Conservation (phyloP, 1,284 basidiomycete genomes). For the Tilletia horrida region DNA sequence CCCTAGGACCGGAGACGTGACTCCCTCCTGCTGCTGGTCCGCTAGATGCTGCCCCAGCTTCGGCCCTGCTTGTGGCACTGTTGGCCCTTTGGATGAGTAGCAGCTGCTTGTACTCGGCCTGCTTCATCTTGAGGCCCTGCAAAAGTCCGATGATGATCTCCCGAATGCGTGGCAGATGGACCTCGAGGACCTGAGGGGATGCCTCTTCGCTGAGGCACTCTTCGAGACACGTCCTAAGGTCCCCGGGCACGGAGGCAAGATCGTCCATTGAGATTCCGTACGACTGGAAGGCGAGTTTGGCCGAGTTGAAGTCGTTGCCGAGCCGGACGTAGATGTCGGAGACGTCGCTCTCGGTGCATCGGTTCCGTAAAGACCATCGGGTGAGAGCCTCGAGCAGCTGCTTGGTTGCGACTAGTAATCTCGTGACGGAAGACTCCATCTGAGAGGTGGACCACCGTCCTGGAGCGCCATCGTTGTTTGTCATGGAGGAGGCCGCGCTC, state of each 20-base stretch:
- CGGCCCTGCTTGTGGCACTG: neutral
- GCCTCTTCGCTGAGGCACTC: conserved; percentile 86
- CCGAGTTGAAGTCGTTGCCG: conserved; percentile 94
- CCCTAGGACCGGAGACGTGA: neutral
- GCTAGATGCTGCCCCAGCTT: neutral
- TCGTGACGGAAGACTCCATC: conserved; percentile 87
- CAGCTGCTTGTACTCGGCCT: conserved; percentile 66
- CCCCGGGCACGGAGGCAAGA: conserved; percentile 79
- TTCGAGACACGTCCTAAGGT: conserved; percentile 83
- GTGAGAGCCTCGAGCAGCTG: conserved; percentile 86
- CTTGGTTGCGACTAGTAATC: conserved; percentile 90
- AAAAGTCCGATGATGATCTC: conserved; percentile 87
- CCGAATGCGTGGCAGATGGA: conserved; percentile 85
- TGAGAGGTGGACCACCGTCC: conserved; percentile 31
- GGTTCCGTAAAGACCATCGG: conserved; percentile 62
- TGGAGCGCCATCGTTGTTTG: neutral
- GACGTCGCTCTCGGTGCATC: conserved; percentile 76
- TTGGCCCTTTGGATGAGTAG: conserved; percentile 35
- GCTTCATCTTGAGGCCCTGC: conserved; percentile 86
- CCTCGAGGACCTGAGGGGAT: conserved; percentile 75
- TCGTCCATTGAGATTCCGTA: conserved; percentile 71
- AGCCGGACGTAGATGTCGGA: conserved; percentile 94
- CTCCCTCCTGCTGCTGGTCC: neutral
- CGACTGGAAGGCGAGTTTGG: conserved; percentile 78
- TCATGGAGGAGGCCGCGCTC: neutral